Conservation (phyloP, 768 basidiomycete species). For the Boletus reticuloceps region DNA sequence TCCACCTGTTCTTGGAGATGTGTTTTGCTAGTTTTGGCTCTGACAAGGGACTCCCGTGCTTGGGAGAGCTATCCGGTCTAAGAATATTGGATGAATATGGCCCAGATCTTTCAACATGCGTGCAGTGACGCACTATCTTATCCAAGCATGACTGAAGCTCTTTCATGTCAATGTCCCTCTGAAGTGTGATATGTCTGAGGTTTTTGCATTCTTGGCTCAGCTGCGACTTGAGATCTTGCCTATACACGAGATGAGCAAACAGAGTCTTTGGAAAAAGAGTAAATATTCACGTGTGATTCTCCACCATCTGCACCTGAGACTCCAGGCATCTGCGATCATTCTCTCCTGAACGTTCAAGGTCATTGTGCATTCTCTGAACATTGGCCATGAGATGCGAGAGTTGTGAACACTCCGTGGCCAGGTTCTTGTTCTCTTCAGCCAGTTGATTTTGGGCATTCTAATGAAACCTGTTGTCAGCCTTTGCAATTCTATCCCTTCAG, state of each 20-base stretch:
- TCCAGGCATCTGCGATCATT: conserved; percentile 79
- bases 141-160: conserved; percentile 74
- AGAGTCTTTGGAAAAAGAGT: background rate
- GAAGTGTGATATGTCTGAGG: conserved; percentile 67
- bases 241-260: conserved; percentile 27
- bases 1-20: conserved; percentile 68
- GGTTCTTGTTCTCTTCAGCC: no score
- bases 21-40: conserved; percentile 74
- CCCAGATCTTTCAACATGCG: background rate
- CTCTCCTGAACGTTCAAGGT: no score
- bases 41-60: conserved; percentile 66
- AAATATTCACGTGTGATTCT: conserved; percentile 67
- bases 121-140: conserved; percentile 49
- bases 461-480: no score
- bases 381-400: no score
- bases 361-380: no score
- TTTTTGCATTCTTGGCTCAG: conserved; percentile 72
- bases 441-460: no score
- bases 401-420: no score
- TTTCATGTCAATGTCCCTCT: conserved; percentile 78
- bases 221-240: conserved; percentile 72
- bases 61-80: conserved; percentile 64
- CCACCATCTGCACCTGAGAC: conserved; percentile 72
- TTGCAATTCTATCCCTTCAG: no score
- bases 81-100: conserved; percentile 10